These are phyloP conservation scores for Cocos nucifera DNA, from an alignment of 176 grass and related monocot genomes.

Conservation along the genomic window DNA sequence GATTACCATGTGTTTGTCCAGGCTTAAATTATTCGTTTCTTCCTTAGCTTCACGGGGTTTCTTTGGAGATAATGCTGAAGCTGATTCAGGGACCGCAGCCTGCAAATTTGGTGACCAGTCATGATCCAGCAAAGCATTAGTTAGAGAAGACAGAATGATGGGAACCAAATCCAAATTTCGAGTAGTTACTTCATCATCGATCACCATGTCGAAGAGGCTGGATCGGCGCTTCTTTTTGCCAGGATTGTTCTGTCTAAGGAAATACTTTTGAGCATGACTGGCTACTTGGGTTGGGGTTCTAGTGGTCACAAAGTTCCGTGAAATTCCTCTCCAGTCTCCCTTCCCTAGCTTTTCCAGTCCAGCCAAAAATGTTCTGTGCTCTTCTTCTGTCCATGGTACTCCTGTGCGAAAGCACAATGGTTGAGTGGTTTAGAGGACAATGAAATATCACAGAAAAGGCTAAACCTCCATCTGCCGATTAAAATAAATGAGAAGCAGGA, in stretches of 20 bases:
- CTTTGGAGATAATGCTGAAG: neutral
- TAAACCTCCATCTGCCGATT: no score
- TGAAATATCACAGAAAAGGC: no score
- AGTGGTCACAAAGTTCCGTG: constrained; percentile 72
- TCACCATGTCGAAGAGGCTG: constrained; percentile 79
- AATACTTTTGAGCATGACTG: constrained; percentile 97
- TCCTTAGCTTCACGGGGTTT: neutral
- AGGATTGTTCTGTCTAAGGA: constrained; percentile 71
- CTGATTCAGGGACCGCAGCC: neutral
- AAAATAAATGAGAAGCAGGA: no score
- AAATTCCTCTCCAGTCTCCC: constrained; percentile 92
- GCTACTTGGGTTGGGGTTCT: constrained; percentile 92
- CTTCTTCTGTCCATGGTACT: constrained; percentile 91
- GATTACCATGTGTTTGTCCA: neutral
- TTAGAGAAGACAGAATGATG: constrained; percentile 6
- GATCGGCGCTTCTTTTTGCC: constrained; percentile 81
- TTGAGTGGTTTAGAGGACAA: no score
- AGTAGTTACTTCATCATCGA: neutral
- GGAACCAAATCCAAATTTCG: neutral
- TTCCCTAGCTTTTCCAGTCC: constrained; percentile 72
- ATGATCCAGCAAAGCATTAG: neutral
- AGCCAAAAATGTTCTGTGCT: constrained; percentile 77
- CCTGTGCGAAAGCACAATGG: constrained; percentile 24
- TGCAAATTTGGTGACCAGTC: neutral
- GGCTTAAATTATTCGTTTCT: neutral